Conservation (phyloP, 805 yeast genomes). For the Pichia ethanolica region DNA sequence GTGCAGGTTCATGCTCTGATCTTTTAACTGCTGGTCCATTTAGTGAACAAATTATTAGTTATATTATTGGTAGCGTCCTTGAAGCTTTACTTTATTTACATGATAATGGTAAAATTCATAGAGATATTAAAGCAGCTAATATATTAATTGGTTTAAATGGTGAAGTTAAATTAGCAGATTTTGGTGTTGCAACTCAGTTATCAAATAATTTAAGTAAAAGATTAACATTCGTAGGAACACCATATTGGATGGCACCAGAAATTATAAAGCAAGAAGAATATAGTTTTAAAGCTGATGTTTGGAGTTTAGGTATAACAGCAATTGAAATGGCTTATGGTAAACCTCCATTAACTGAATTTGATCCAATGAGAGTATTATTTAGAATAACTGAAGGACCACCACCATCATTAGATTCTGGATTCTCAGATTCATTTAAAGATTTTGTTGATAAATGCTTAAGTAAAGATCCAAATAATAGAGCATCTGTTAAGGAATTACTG, state of each 20-base stretch:
- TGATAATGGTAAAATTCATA: constrained; percentile 68
- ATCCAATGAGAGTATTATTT: constrained; percentile 50
- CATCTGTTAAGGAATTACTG: constrained; percentile 54
- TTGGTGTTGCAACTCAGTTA: constrained; percentile 85
- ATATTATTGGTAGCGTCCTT: constrained; percentile 48
- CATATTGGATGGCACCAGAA: constrained; percentile 61
- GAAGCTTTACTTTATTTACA: constrained; percentile 62
- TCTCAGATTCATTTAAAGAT: constrained; percentile 43
- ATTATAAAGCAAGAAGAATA: constrained; percentile 47
- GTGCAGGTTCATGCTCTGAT: constrained; percentile 71
- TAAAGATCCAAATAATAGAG: constrained; percentile 61
- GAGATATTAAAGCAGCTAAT: constrained; percentile 94
- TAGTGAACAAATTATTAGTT: constrained; percentile 45
- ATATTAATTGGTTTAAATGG: constrained; percentile 63
- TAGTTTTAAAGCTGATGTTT: constrained; percentile 67
- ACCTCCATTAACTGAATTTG: constrained; percentile 56
- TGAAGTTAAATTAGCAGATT: constrained; percentile 84
- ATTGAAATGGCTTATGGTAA: constrained; percentile 65
- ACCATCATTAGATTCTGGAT: constrained; percentile 33
- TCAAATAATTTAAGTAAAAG: constrained; percentile 47
- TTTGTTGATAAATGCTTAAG: constrained; percentile 66
- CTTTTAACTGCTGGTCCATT: constrained; percentile 54
- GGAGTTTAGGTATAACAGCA: constrained; percentile 77
- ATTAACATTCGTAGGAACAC: constrained; percentile 52
- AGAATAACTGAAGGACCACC: constrained; percentile 42